Conservation (phyloP, 2,329 filamentous ascomycete species). For the Ascochyta pisi region DNA sequence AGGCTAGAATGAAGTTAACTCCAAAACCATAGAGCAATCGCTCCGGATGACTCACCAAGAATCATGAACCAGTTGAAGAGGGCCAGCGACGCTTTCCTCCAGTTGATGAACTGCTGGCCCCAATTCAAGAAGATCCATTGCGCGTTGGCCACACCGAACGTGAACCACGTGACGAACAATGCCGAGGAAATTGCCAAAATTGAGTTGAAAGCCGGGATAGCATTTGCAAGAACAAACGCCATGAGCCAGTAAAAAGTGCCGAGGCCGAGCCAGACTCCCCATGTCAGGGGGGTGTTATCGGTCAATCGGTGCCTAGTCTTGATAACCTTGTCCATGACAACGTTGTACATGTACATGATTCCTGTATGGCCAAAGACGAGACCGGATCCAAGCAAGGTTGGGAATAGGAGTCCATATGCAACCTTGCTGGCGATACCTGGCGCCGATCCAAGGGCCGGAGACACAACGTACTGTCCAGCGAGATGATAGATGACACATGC, state of each 20-base stretch:
- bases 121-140: conserved; percentile 42
- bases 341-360: conserved; percentile 67
- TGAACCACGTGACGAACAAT: conserved; percentile 70
- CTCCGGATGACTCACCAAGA: not conserved
- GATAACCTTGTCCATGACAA: conserved; percentile 55
- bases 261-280: conserved; percentile 43
- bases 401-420: conserved; percentile 69
- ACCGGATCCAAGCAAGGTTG: conserved; percentile 72
- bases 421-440: conserved; percentile 62
- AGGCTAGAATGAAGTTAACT: not conserved
- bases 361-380: conserved; percentile 73
- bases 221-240: conserved; percentile 70
- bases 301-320: conserved; percentile 4
- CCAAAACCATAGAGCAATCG: no score
- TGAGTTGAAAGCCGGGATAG: conserved; percentile 70
- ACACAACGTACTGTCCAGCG: conserved; percentile 64
- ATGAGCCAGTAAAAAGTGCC: conserved; percentile 61
- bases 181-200: conserved; percentile 66
- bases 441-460: conserved; percentile 69
- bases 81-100: conserved; percentile 25
- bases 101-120: conserved; percentile 44
- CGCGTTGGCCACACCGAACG: conserved; percentile 43
- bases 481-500: conserved; percentile 71
- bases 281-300: conserved; percentile 33
- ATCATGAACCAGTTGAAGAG: conserved; percentile 23